phyloP scores from a whole-genome alignment of 2,329 filamentous ascomycete genomes.

The Verticillium tricorpus region DNA sequence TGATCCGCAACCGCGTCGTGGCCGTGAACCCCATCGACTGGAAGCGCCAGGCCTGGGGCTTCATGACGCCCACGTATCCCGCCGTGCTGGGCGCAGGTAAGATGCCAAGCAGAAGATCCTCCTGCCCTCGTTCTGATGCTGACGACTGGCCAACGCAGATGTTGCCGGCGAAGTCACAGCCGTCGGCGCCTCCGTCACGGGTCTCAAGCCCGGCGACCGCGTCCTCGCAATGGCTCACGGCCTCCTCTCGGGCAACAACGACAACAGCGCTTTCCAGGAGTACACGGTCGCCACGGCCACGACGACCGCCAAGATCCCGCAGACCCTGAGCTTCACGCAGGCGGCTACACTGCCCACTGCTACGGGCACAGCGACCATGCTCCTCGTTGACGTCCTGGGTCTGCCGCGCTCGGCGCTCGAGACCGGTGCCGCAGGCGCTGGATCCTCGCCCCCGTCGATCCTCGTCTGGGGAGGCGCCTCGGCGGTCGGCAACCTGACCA shows the following conservation, averaged over 20 bases:
- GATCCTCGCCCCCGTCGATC: not conserved
- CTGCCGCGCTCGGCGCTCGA: not conserved
- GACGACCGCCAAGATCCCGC: not conserved
- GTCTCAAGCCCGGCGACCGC: conserved; percentile 19
- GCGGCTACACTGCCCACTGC: conserved; percentile 2
- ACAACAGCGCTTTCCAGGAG: conserved; percentile 6
- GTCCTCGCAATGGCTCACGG: conserved; percentile 11
- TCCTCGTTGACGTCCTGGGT: conserved; percentile 1
- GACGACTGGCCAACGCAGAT: conserved; percentile 4
- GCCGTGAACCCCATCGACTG: conserved; percentile 22
- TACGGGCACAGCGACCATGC: conserved; percentile 2
- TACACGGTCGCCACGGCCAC: not conserved
- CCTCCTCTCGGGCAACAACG: not conserved
- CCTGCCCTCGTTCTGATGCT: conserved; percentile 1
- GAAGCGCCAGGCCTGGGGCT: conserved; percentile 19
- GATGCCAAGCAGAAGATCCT: conserved; percentile 3
- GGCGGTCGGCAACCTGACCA: conserved; percentile 9
- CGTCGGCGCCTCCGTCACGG: conserved; percentile 15
- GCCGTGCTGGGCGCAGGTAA: conserved; percentile 10
- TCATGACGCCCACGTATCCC: conserved; percentile 1
- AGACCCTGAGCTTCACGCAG: not conserved
- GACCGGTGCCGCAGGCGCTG: not conserved
- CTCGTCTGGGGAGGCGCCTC: conserved; percentile 11
- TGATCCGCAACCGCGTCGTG: conserved; percentile 15
- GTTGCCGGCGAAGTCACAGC: conserved; percentile 18